Conservation (phyloP, 1,284 basidiomycete genomes). For the Fomitopsis pinicola region DNA sequence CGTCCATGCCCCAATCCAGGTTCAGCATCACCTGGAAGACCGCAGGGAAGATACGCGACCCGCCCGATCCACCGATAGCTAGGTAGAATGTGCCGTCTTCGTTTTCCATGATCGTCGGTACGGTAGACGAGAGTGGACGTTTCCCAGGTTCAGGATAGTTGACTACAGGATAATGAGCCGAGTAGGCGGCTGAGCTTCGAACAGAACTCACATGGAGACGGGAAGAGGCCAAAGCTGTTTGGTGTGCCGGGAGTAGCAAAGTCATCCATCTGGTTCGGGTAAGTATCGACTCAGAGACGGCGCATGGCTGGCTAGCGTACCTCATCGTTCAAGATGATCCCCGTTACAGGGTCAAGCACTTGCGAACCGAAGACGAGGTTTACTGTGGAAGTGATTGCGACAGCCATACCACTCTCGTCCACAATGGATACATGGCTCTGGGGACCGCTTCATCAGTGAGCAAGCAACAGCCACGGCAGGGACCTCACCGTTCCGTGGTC, state of each 20-base stretch:
- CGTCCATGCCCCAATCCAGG: slow-evolving; percentile 75
- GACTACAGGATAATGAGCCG: slow-evolving; percentile 36
- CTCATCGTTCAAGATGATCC: slow-evolving; percentile 89
- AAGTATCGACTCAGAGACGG: not conserved
- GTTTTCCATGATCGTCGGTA: slow-evolving; percentile 78
- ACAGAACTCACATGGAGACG: slow-evolving; percentile 70
- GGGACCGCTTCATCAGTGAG: not conserved
- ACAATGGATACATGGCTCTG: slow-evolving; percentile 82
- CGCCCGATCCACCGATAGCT: slow-evolving; percentile 83
- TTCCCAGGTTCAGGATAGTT: slow-evolving; percentile 88
- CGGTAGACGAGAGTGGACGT: slow-evolving; percentile 82
- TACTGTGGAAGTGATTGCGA: slow-evolving; percentile 82
- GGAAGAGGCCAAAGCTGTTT: slow-evolving; percentile 81
- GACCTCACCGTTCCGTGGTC: slow-evolving; percentile 83
- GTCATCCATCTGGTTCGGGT: slow-evolving; percentile 69
- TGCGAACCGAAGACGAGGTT: slow-evolving; percentile 86
- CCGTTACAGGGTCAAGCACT: slow-evolving; percentile 82
- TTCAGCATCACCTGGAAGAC: slow-evolving; percentile 83
- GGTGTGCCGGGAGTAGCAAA: slow-evolving; percentile 79
- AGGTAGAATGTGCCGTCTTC: slow-evolving; percentile 66
- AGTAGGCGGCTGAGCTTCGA: not conserved
- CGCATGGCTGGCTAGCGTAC: slow-evolving; percentile 22
- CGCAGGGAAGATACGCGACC: slow-evolving; percentile 80
- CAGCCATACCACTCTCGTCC: slow-evolving; percentile 83
- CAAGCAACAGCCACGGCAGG: not conserved